Conservation (phyloP, 2,329 filamentous ascomycete genomes). For the Diaporthe destruens region DNA sequence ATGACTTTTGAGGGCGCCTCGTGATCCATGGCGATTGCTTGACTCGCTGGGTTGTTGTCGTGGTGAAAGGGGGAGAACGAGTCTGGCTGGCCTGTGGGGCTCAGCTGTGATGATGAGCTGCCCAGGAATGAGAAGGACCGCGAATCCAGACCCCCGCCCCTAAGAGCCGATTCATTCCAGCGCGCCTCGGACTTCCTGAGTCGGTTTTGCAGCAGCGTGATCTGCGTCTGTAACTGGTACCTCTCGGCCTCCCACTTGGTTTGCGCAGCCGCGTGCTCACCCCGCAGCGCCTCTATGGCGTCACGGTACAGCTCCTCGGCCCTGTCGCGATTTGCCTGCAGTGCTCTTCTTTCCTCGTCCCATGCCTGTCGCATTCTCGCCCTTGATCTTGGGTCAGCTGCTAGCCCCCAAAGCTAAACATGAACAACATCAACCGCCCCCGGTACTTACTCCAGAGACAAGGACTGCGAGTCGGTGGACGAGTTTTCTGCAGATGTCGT, state of each 20-base stretch:
- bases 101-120: slow-evolving; percentile 45
- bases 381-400: slow-evolving; percentile 26
- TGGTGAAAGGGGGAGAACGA: slow-evolving; percentile 47
- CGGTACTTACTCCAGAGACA: slow-evolving; percentile 38
- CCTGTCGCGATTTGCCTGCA: slow-evolving; percentile 66
- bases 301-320: slow-evolving; percentile 65
- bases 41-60: slow-evolving; percentile 17
- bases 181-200: slow-evolving; percentile 42
- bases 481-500: slow-evolving; percentile 26
- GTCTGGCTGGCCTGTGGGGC: slow-evolving; percentile 52
- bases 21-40: slow-evolving; percentile 22
- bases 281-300: slow-evolving; percentile 38
- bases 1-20: slow-evolving; percentile 52
- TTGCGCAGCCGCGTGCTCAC: slow-evolving; percentile 35
- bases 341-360: slow-evolving; percentile 66
- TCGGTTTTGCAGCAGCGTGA: slow-evolving; percentile 43
- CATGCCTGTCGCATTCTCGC: slow-evolving; percentile 61
- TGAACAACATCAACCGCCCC: not conserved
- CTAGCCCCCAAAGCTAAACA: not conserved
- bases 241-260: slow-evolving; percentile 52
- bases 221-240: slow-evolving; percentile 47
- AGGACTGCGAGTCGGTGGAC: slow-evolving; percentile 21
- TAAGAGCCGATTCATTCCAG: slow-evolving; percentile 34
- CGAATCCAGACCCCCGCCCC: slow-evolving; percentile 38
- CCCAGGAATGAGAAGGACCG: slow-evolving; percentile 42